Percentiles rank a stretch among this genome's conserved stretches.
Conservation (phyloP, 306 rosid species). For the Alnus glutinosa region DNA sequence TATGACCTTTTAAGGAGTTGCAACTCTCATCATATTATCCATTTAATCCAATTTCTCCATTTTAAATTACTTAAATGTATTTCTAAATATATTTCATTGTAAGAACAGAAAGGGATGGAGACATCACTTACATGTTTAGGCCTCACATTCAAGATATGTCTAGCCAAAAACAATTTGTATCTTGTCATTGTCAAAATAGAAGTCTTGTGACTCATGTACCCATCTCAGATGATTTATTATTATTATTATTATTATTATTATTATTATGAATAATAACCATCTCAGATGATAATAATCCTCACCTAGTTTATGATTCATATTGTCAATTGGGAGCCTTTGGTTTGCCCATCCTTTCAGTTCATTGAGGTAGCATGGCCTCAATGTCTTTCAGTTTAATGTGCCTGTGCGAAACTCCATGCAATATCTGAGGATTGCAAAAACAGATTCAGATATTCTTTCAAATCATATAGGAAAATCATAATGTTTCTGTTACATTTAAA, state of each 20-base stretch:
- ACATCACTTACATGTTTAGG: background rate
- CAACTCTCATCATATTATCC: background rate
- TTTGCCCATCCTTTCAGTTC: background rate
- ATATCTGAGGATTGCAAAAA: background rate
- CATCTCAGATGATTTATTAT: background rate
- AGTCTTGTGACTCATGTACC: background rate
- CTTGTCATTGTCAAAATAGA: background rate
- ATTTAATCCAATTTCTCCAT: background rate
- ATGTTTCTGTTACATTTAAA: background rate
- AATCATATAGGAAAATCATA: background rate
- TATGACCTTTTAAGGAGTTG: slow-evolving; percentile 4
- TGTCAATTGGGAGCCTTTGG: background rate
- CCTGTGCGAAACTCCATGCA: background rate
- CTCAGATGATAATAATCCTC: background rate
- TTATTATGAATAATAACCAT: background rate
- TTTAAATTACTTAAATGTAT: background rate
- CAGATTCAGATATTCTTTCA: background rate
- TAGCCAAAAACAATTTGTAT: background rate
- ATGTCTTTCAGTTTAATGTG: background rate
- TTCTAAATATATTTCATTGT: background rate
- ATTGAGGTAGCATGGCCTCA: background rate
- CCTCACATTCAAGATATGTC: background rate
- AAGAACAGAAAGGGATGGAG: background rate
- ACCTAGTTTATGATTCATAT: background rate
- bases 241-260: too few species aligned